Base-by-base conservation (phyloP, 768 basidiomycete genomes). In the Suillus fuscotomentosus region DNA sequence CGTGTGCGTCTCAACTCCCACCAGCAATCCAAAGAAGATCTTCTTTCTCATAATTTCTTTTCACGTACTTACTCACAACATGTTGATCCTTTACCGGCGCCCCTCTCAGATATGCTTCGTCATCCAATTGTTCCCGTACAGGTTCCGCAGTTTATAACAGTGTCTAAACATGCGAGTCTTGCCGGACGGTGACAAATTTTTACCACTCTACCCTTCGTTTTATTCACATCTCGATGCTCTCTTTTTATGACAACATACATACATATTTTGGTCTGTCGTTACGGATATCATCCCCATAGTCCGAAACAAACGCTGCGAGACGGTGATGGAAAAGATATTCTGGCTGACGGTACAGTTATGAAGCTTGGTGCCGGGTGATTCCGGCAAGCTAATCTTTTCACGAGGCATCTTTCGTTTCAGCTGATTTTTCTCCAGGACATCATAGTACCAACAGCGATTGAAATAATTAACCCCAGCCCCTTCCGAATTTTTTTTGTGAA, bases 81-180 rank as follows among this genome's bases (percentile, higher is more conserved):
- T 61, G 73, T 82, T 31, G 77, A 84, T 67, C 86, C 86, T 11
- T 78, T 88, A 17, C 87, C 87, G 13, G 84, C 83, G 69, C 84
- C 86, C 11, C 74, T 83, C n/a, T 77, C 80, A 48, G 76, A 83
- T 53, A 88, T 88, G 86, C 66, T 81, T 53, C 67, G 71, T 64
- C 67, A 67, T 69, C 68, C 69, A 13, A 47, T 64, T 10, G 20
- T 51, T 6, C 56, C 65, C 15, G 36, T 27, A 34, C 68, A 22
- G 53, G 39, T 64, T 43, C 50, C 50, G 39, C 68, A 11, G 55
- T 31, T 64, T 43, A 54, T 75, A 24, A 61, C 67, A 34, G 70
- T 76, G 7, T 72, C 75, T 6, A 69, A 73, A 61, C 67, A 72
- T 57, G 75, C 75, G 51, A 76, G 70, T 60, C 65, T 77, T 39